phyloP scores from a whole-genome alignment of 352 stramenopile species.

The Phytophthora gonapodyides region DNA sequence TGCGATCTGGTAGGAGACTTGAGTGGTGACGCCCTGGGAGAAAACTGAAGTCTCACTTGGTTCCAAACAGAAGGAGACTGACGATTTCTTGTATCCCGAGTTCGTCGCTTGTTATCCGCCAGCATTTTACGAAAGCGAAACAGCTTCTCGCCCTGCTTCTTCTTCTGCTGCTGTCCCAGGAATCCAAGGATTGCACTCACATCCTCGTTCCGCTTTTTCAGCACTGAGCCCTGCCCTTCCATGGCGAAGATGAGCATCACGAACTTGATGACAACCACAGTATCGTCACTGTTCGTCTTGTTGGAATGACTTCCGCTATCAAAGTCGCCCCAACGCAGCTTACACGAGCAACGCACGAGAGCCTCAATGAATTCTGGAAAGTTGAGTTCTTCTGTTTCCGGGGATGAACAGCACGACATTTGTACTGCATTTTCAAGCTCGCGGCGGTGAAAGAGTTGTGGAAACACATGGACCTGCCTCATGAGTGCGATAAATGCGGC shows the following conservation, averaged over 20 bases:
- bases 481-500: conserved; percentile 50
- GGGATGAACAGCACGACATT: conserved; percentile 34
- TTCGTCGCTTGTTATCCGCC: conserved; percentile 31
- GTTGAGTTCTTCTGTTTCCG: conserved; percentile 38
- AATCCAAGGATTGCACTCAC: conserved; percentile 56
- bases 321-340: conserved; percentile 49
- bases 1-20: conserved; percentile 22
- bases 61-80: conserved; percentile 27
- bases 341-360: conserved; percentile 52
- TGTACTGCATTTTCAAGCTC: conserved; percentile 57
- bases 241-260: conserved; percentile 82
- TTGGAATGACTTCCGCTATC: not conserved
- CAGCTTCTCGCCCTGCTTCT: conserved; percentile 45
- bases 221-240: conserved; percentile 65
- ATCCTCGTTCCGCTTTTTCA: conserved; percentile 62
- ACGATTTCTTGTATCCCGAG: conserved; percentile 2
- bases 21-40: conserved; percentile 8
- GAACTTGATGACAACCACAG: conserved; percentile 59
- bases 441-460: conserved; percentile 60
- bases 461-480: conserved; percentile 58
- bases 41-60: conserved; percentile 33
- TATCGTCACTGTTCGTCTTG: conserved; percentile 17
- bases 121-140: conserved; percentile 52
- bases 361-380: conserved; percentile 72
- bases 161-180: conserved; percentile 47